Percentiles rank a stretch among this genome's conserved stretches.
phyloP scores from a whole-genome alignment of 2,329 filamentous ascomycete genomes.

The Fusarium sp. region DNA sequence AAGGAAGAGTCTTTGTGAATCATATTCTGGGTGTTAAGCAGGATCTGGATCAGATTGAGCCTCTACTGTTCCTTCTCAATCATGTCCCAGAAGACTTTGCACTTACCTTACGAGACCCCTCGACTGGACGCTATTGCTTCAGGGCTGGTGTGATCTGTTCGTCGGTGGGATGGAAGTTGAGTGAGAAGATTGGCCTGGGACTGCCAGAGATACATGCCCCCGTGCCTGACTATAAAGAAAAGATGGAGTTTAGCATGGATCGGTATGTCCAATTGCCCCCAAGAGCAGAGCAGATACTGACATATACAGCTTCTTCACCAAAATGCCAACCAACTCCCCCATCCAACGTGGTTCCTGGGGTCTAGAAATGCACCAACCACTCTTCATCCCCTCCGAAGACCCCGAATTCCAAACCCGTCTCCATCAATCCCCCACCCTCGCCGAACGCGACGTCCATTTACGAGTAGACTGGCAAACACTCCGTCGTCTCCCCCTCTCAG shows the following conservation, averaged over 20 bases:
- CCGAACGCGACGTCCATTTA: conserved; percentile 70
- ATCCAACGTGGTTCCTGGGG: conserved; percentile 90
- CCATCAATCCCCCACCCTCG: background rate
- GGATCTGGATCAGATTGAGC: conserved; percentile 69
- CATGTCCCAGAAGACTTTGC: conserved; percentile 89
- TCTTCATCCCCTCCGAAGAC: conserved; percentile 79
- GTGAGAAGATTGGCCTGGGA: conserved; percentile 76
- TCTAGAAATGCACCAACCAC: conserved; percentile 77
- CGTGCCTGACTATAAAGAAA: conserved; percentile 87
- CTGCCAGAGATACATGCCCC: conserved; percentile 77
- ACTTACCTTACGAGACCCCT: conserved; percentile 77
- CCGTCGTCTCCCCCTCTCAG: conserved; percentile 80
- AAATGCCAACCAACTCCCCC: conserved; percentile 77
- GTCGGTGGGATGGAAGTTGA: conserved; percentile 82
- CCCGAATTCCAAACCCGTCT: conserved; percentile 69
- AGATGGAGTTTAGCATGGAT: conserved; percentile 90
- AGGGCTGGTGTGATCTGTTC: conserved; percentile 83
- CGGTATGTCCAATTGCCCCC: conserved; percentile 60
- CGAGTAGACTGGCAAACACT: conserved; percentile 92
- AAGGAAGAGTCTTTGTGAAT: conserved; percentile 73
- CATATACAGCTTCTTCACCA: conserved; percentile 76
- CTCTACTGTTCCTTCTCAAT: conserved; percentile 77
- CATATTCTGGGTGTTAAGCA: conserved; percentile 72
- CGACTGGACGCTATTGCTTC: conserved; percentile 78
- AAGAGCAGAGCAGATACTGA: background rate